Base-by-base conservation (phyloP, 2,329 filamentous ascomycete species). In the Botrytis fabae region DNA sequence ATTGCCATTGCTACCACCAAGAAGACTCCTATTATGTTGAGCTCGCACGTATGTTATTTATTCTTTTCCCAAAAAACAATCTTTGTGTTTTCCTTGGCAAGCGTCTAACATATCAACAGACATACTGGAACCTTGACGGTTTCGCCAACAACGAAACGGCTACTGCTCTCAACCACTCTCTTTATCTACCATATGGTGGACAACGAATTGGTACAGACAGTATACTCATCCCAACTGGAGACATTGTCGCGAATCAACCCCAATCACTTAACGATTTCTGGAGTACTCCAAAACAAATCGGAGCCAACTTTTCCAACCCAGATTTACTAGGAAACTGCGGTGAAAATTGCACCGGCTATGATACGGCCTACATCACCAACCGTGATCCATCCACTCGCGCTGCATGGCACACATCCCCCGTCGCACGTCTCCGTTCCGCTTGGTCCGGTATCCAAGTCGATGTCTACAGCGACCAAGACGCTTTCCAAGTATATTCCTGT, bases 401-500 rank as follows among this genome's bases (percentile, higher is more conserved):
- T 79, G 86, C 92, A 83, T 93, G 92, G 92, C 87, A 86, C 70
- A 85, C 82, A 57, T 83, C 85, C 35, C 91, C 88, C 51, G 86
- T 91, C 2, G 90, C 94, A 0, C 88, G 87, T 12, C 84, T 97
- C 42, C 89, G 89, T 4, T 92, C 91, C 54, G 85, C 88, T 7
- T 94, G 89, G 88, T 94, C 92, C 0, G 95, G 95, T 65, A 97
- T 98, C 81, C 89, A 90, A 80, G 80, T 98, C 73, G 92, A 97
- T 73, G 85, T 98, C 77, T 93, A 87, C 82, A 90, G 91, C 12
- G 93, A 97, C 83, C 94, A 97, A 84, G 89, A 92, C 18, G 94
- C 93, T 5, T 90, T 97, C 83, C 95, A 98, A 83, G 87, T 98
- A 78, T 98, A 97, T 85, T 90, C 89, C 75, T 98, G 95, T 85